Conservation (phyloP, 441 rosid species). For the Aleurites moluccanus region DNA sequence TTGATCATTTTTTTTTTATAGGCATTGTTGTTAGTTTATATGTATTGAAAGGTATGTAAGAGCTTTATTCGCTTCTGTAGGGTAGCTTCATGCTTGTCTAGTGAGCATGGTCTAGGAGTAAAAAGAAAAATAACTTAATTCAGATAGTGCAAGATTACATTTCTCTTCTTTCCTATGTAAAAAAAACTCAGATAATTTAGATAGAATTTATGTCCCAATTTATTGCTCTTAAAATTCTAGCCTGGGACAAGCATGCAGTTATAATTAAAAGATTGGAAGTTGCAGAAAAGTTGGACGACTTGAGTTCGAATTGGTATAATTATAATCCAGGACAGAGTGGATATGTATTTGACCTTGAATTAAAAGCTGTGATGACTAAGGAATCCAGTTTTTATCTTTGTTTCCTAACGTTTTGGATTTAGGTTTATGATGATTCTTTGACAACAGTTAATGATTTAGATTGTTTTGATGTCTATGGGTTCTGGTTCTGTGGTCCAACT, state of each 20-base stretch:
- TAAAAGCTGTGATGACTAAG: not conserved
- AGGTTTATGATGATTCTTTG: not conserved
- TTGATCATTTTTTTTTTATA: constrained; percentile 27
- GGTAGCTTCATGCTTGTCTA: not conserved
- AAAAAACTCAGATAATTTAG: constrained; percentile 6
- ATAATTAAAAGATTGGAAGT: not conserved
- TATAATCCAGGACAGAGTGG: too few relatives aligned
- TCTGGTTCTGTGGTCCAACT: constrained; percentile 6
- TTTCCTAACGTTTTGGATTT: not conserved
- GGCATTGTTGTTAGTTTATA: constrained; percentile 4
- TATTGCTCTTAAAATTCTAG: not conserved
- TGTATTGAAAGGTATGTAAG: not conserved
- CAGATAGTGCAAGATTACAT: not conserved
- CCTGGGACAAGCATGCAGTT: not conserved
- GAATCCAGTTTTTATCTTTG: not conserved
- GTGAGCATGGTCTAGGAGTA: not conserved
- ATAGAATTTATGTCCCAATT: not conserved
- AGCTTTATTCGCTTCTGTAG: constrained; percentile 5
- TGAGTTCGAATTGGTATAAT: not conserved
- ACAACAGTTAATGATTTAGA: constrained; percentile 11
- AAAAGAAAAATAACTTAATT: not conserved
- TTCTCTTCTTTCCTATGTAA: not conserved
- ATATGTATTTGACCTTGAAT: not conserved
- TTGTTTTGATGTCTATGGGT: not conserved
- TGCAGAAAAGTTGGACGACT: not conserved